Evolutionary conservation across 768 basidiomycete genomes (phyloP).

Genomic region (Lanmaoa pseudosensibilis): DNA sequence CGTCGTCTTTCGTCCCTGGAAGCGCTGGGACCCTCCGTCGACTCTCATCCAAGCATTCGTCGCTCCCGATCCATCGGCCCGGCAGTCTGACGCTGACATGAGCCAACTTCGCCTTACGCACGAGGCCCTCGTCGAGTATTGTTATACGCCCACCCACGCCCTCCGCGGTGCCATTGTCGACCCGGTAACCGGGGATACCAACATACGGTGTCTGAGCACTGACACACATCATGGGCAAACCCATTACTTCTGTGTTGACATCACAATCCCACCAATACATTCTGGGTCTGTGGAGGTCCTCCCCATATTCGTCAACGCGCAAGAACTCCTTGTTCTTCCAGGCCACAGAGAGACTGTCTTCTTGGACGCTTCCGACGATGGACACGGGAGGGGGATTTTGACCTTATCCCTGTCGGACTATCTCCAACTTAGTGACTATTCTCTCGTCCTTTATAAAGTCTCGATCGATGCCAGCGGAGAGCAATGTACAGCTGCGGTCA

Average conservation of each 20-base stretch:
- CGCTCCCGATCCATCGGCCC: constrained; percentile 1
- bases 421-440: neutral
- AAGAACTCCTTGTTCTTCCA: constrained; percentile 20
- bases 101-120: constrained; percentile 20
- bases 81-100: neutral
- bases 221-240: neutral
- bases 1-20: constrained; percentile 18
- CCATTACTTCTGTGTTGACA: constrained; percentile 15
- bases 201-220: constrained; percentile 12
- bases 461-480: constrained; percentile 22
- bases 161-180: constrained; percentile 18
- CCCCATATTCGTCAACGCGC: constrained; percentile 11
- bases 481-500: constrained; percentile 7
- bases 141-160: constrained; percentile 5
- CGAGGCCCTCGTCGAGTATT: constrained; percentile 9
- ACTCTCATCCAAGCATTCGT: constrained; percentile 23
- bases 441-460: constrained; percentile 18
- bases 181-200: constrained; percentile 10
- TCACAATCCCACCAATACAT: constrained; percentile 10
- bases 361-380: constrained; percentile 13
- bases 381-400: constrained; percentile 17
- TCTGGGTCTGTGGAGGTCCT: constrained; percentile 1
- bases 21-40: neutral
- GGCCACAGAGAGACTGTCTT: constrained; percentile 4
- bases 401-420: constrained; percentile 4